These are phyloP conservation scores for Pachysandra terminalis DNA, from an alignment of 164 flowering plant species.

Conservation along the genomic window DNA sequence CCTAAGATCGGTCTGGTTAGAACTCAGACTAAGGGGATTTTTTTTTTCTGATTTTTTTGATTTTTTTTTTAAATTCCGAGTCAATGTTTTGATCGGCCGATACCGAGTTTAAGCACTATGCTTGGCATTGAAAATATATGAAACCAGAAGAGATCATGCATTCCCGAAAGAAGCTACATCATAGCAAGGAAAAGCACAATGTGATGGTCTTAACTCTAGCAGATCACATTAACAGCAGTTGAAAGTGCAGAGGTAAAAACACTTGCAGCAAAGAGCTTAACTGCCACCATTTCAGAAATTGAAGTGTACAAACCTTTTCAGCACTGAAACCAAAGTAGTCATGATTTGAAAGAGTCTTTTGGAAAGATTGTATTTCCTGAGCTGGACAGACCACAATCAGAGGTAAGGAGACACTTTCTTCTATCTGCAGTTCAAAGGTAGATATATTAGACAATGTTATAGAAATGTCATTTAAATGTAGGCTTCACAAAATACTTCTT, in stretches of 20 bases:
- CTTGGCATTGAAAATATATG: not conserved
- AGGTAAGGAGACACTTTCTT: constrained; percentile 47
- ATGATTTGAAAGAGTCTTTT: constrained; percentile 43
- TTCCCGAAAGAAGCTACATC: too few species aligned
- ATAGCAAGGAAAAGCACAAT: not conserved
- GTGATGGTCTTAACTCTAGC: not conserved
- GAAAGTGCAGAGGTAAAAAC: not conserved
- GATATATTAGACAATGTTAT: not conserved
- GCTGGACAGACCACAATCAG: constrained; percentile 58
- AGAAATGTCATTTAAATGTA: not conserved
- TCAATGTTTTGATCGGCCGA: too few species aligned
- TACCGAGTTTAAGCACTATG: too few species aligned
- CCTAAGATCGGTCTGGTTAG: too few species aligned
- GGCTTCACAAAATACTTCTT: not conserved
- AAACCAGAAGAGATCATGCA: not conserved
- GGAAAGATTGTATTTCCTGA: constrained; percentile 30
- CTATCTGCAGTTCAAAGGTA: constrained; percentile 41
- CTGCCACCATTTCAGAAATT: not conserved
- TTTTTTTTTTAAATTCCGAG: too few species aligned
- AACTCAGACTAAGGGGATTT: too few species aligned
- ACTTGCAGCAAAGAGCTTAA: not conserved
- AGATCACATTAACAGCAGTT: not conserved
- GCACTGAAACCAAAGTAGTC: constrained; percentile 60
- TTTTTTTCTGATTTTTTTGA: too few species aligned
- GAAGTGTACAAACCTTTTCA: constrained; percentile 50